A percentile compares a stretch with the other conserved stretches of the same genome.
phyloP scores from a whole-genome alignment of 331 rosid species.

The Dryas integrifolia region DNA sequence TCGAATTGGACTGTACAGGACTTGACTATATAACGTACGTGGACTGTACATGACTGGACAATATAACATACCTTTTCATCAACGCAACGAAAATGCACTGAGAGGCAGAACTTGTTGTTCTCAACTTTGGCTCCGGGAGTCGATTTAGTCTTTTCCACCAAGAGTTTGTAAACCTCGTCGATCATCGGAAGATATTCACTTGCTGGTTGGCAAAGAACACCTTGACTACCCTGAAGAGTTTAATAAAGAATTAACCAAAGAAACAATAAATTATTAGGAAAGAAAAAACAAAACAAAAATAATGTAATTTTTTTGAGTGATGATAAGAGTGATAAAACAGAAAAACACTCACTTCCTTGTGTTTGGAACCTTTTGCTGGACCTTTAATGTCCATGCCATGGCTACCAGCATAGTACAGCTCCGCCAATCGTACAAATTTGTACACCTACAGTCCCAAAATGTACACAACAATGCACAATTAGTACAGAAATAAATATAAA shows the following conservation, averaged over 20 bases:
- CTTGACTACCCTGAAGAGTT: conserved; percentile 40
- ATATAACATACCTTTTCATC: conserved; percentile 68
- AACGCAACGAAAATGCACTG: conserved; percentile 92
- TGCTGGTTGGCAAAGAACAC: conserved; percentile 82
- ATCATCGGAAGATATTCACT: conserved; percentile 87
- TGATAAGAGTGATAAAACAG: not conserved
- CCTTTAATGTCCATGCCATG: conserved; percentile 99
- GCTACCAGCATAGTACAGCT: conserved; percentile 93
- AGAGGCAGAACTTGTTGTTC: conserved; percentile 76
- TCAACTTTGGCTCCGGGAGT: conserved; percentile 81
- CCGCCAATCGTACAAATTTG: conserved; percentile 75
- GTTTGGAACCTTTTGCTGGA: conserved; percentile 68
- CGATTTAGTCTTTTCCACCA: conserved; percentile 65
- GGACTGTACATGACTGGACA: not conserved
- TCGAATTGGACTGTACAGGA: not conserved
- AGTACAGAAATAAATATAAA: not conserved
- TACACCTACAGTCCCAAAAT: conserved; percentile 51
- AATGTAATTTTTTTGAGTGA: not conserved
- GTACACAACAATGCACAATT: not conserved
- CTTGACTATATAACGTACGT: conserved; percentile 24
- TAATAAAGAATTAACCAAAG: not conserved
- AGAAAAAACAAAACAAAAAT: not conserved
- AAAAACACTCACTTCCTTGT: conserved; percentile 52
- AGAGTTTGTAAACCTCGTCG: conserved; percentile 55
- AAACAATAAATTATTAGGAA: not conserved